Evolutionary conservation across 2,329 filamentous ascomycete species (phyloP).

Genomic region (Hypoxylon rubiginosum): DNA sequence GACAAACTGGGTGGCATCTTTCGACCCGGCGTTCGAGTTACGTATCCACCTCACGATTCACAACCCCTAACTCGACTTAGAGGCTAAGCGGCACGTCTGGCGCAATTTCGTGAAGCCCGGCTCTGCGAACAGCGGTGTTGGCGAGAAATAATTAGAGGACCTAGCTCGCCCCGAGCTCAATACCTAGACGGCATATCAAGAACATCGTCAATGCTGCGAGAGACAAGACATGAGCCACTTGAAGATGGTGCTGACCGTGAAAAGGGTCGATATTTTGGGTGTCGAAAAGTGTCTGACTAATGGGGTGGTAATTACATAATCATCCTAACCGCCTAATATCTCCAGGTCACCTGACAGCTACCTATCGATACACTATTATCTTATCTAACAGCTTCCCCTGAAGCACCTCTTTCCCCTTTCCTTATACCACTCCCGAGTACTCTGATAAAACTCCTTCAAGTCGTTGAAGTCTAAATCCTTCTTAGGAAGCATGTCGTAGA

Average conservation of each 20-base stretch:
- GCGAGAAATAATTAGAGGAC: not conserved
- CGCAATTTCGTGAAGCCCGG: not conserved
- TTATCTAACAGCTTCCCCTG: too few species aligned
- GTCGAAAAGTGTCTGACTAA: not conserved
- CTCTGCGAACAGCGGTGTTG: not conserved
- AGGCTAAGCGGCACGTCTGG: not conserved
- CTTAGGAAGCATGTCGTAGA: conserved; percentile 31
- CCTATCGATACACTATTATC: too few species aligned
- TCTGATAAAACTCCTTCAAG: conserved; percentile 30
- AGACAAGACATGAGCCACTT: conserved; percentile 1
- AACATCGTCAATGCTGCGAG: conserved; percentile 1
- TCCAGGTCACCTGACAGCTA: too few species aligned
- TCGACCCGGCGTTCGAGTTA: not conserved
- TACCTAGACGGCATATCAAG: conserved; percentile 6
- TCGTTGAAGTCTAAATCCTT: conserved; percentile 34
- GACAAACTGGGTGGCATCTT: not conserved
- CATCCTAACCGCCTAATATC: too few species aligned
- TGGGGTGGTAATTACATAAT: too few species aligned
- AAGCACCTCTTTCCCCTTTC: too few species aligned
- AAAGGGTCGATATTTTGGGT: not conserved
- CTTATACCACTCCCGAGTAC: conserved; percentile 37
- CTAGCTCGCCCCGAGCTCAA: not conserved
- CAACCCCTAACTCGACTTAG: not conserved
- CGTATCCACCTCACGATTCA: not conserved
- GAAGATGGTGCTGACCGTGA: not conserved